phyloP scores from a whole-genome alignment of 139 green algal genomes.

The Nannochloris sp. region DNA sequence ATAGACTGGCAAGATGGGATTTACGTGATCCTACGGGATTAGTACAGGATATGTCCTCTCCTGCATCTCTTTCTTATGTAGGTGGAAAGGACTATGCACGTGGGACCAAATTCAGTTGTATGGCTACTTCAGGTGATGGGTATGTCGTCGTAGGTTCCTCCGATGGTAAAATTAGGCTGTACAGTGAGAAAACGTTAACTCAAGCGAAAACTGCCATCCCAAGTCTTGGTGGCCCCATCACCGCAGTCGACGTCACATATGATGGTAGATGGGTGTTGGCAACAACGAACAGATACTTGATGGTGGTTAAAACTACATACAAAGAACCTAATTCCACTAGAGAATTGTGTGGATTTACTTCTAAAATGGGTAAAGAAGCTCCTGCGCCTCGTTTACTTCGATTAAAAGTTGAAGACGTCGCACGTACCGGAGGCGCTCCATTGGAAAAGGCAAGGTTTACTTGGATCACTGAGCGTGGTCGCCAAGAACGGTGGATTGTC shows the following conservation, averaged over 20 bases:
- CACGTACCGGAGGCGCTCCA: conserved; percentile 16
- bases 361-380: conserved; percentile 48
- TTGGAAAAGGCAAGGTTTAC: conserved; percentile 70
- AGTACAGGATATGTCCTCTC: conserved; percentile 48
- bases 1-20: conserved; percentile 80
- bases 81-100: conserved; percentile 85
- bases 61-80: conserved; percentile 44
- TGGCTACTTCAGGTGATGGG: conserved; percentile 72
- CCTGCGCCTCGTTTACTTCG: conserved; percentile 77
- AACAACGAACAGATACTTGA: conserved; percentile 88
- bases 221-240: conserved; percentile 82
- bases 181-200: conserved; percentile 71
- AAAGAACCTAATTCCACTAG: conserved; percentile 41
- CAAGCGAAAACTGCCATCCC: conserved; percentile 83
- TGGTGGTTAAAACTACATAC: conserved; percentile 86
- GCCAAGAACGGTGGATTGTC: conserved; percentile 79
- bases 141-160: conserved; percentile 78
- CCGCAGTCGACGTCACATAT: conserved; percentile 83
- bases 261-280: conserved; percentile 84
- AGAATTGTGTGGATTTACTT: conserved; percentile 68
- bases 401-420: conserved; percentile 70
- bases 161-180: conserved; percentile 86
- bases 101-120: conserved; percentile 67
- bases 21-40: conserved; percentile 51
- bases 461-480: conserved; percentile 76